These are phyloP conservation scores for Diplodia mutila DNA, from an alignment of 2,329 filamentous ascomycete species.

Conservation along the genomic window DNA sequence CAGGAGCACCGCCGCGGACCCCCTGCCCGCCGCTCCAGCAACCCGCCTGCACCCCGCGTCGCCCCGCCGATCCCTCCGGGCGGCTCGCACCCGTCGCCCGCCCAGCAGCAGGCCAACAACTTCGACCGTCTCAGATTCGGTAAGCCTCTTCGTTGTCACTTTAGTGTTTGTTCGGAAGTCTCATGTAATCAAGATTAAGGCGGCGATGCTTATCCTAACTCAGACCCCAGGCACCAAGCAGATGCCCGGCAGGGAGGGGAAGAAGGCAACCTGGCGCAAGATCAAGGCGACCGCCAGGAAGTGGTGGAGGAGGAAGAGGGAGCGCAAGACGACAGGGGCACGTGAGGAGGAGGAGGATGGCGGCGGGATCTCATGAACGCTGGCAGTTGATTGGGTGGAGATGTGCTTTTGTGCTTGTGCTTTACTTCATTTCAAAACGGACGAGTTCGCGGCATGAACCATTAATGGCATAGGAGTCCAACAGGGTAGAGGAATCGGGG, in stretches of 20 bases:
- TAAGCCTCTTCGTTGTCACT: not conserved
- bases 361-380: not conserved
- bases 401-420: not conserved
- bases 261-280: not conserved
- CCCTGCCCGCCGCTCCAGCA: not conserved
- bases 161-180: not conserved
- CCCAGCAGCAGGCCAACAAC: not conserved
- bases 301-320: not conserved
- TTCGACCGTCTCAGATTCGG: not conserved
- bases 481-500: not conserved
- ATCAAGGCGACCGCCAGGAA: not conserved
- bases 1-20: not conserved
- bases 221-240: not conserved
- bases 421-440: not conserved
- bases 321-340: not conserved
- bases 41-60: not conserved
- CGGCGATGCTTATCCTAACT: not conserved
- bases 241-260: not conserved
- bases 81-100: not conserved
- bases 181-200: not conserved
- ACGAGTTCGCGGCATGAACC: not conserved
- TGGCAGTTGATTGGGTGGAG: not conserved
- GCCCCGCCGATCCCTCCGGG: not conserved
- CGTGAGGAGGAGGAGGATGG: not conserved
- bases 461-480: not conserved